Conservation (phyloP, 352 stramenopile genomes). For the Phytophthora colocasiae region DNA sequence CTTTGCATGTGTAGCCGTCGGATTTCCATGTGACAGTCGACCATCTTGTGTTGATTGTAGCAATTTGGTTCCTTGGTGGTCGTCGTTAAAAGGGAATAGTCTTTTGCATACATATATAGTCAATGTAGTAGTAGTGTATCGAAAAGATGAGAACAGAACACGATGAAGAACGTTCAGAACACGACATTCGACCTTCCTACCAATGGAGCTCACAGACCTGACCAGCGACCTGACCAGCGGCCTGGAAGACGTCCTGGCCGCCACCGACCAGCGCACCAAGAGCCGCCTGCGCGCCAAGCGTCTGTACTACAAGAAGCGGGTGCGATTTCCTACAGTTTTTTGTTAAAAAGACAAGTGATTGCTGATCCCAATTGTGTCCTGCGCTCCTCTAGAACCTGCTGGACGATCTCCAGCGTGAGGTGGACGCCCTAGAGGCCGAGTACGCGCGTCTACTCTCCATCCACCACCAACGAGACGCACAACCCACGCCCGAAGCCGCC, state of each 20-base stretch:
- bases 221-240: slow-evolving; percentile 12
- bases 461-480: slow-evolving; percentile 38
- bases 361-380: slow-evolving; percentile 6
- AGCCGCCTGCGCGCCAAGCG: slow-evolving; percentile 73
- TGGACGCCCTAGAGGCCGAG: slow-evolving; percentile 47
- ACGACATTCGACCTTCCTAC: neutral
- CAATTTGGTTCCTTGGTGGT: neutral
- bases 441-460: slow-evolving; percentile 52
- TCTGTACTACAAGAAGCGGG: slow-evolving; percentile 81
- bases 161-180: slow-evolving; percentile 16
- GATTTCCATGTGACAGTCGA: slow-evolving; percentile 13
- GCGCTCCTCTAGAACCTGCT: slow-evolving; percentile 56
- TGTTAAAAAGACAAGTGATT: slow-evolving; percentile 3
- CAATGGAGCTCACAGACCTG: slow-evolving; percentile 28
- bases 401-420: slow-evolving; percentile 57
- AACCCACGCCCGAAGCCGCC: slow-evolving; percentile 24
- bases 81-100: too few relatives aligned
- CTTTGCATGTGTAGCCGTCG: too few relatives aligned
- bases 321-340: slow-evolving; percentile 23
- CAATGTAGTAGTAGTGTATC: too few relatives aligned
- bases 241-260: slow-evolving; percentile 21
- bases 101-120: too few relatives aligned
- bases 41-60: neutral
- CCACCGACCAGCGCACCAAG: slow-evolving; percentile 53
- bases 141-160: too few relatives aligned